Evolutionary conservation across 176 grass and related monocot genomes (phyloP).

Genomic region (Carex myosuroides): DNA sequence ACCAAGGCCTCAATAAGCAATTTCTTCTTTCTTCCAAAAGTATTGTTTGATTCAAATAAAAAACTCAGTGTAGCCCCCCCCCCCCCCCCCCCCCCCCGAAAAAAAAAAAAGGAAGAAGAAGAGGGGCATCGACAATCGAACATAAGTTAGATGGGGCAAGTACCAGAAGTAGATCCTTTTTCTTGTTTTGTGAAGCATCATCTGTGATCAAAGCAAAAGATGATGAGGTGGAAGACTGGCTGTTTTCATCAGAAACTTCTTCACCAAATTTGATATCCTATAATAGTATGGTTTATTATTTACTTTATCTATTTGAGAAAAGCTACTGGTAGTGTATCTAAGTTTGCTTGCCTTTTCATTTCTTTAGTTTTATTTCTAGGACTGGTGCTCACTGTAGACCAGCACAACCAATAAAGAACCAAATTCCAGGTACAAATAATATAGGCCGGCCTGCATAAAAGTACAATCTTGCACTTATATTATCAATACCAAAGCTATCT

Average conservation of each 20-base stretch:
- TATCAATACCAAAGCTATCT: conserved; percentile 1
- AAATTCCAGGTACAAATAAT: neutral
- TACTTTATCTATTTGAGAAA: conserved; percentile 11
- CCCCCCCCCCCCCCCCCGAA: too few species aligned
- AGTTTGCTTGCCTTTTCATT: neutral
- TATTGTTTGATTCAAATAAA: neutral
- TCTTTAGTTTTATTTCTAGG: neutral
- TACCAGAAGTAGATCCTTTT: conserved; percentile 89
- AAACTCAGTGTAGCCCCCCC: neutral
- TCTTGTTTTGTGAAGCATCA: conserved; percentile 52
- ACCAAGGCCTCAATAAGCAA: neutral
- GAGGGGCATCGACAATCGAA: neutral
- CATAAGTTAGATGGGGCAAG: neutral
- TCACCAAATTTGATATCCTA: conserved; percentile 15
- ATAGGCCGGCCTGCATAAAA: neutral
- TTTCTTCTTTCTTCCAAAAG: neutral
- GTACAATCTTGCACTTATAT: neutral
- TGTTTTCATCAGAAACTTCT: conserved; percentile 38
- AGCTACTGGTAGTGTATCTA: neutral
- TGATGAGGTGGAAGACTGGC: conserved; percentile 27
- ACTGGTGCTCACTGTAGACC: neutral
- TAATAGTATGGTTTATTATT: neutral
- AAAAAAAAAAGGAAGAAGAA: too few species aligned
- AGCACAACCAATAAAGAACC: neutral
- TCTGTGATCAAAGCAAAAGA: conserved; percentile 55